These are phyloP conservation scores for Penicillium alfredii DNA, from an alignment of 495 filamentous ascomycete genomes.

Conservation along the genomic window DNA sequence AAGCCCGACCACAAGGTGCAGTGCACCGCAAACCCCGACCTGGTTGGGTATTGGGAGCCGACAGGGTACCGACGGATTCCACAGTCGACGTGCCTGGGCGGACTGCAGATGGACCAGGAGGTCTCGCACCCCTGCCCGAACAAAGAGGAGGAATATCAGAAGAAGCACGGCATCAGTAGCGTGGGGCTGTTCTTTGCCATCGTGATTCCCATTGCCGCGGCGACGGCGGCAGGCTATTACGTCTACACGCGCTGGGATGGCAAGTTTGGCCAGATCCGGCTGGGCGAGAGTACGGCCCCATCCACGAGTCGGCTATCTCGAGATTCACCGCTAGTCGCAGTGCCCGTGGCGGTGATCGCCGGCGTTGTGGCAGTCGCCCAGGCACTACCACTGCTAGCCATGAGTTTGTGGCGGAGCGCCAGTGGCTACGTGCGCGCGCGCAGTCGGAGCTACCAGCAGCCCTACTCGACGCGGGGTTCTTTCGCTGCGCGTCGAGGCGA, in stretches of 20 bases:
- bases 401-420: constrained; percentile 60
- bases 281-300: constrained; percentile 55
- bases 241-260: constrained; percentile 79
- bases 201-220: constrained; percentile 61
- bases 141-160: constrained; percentile 69
- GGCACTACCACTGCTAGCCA: constrained; percentile 65
- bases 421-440: constrained; percentile 36
- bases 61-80: constrained; percentile 91
- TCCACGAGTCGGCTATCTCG: constrained; percentile 47
- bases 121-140: constrained; percentile 58
- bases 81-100: constrained; percentile 75
- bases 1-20: constrained; percentile 58
- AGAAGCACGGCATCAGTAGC: constrained; percentile 63
- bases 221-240: constrained; percentile 71
- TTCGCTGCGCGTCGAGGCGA: constrained; percentile 81
- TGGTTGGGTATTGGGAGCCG: constrained; percentile 67
- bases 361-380: constrained; percentile 69
- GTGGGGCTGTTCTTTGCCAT: constrained; percentile 84
- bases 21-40: constrained; percentile 62
- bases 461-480: constrained; percentile 75
- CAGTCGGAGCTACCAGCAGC: constrained; percentile 44
- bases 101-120: constrained; percentile 61
- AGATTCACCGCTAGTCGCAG: constrained; percentile 66
- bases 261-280: constrained; percentile 84
- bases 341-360: constrained; percentile 72